Evolutionary conservation across 345 rosid genomes (phyloP).

Genomic region (Anacardium occidentale): DNA sequence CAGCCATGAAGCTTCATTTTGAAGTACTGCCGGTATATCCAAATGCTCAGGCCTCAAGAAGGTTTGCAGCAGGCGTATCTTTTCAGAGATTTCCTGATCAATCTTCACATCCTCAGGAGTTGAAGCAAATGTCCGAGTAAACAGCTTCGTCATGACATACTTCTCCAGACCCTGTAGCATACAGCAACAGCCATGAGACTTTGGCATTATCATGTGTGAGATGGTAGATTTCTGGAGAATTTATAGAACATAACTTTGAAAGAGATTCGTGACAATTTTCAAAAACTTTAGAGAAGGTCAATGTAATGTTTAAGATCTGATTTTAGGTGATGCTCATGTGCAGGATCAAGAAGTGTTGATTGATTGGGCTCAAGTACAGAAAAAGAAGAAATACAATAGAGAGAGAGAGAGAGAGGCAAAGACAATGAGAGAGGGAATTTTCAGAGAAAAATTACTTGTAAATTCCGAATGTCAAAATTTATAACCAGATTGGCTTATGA

Average conservation of each 20-base stretch:
- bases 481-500: too few species aligned
- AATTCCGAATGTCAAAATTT: too few species aligned
- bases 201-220: background rate
- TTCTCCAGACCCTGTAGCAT: constrained; percentile 55
- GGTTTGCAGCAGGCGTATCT: constrained; percentile 46
- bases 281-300: background rate
- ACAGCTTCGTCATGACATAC: constrained; percentile 55
- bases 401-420: too few species aligned
- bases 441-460: too few species aligned
- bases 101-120: constrained; percentile 42
- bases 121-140: constrained; percentile 45
- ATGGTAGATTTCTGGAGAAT: background rate
- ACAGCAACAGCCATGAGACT: background rate
- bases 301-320: too few species aligned
- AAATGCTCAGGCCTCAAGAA: constrained; percentile 63
- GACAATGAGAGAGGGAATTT: too few species aligned
- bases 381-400: too few species aligned
- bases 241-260: too few species aligned
- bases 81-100: constrained; percentile 46
- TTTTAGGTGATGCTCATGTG: too few species aligned
- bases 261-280: background rate
- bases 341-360: too few species aligned
- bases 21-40: constrained; percentile 50
- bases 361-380: too few species aligned
- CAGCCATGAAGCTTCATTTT: constrained; percentile 60